Percentiles rank a stretch among this genome's conserved stretches.
These are phyloP conservation scores for Podaxis carcinomalis DNA, from an alignment of 768 basidiomycete genomes.

Conservation along the genomic window DNA sequence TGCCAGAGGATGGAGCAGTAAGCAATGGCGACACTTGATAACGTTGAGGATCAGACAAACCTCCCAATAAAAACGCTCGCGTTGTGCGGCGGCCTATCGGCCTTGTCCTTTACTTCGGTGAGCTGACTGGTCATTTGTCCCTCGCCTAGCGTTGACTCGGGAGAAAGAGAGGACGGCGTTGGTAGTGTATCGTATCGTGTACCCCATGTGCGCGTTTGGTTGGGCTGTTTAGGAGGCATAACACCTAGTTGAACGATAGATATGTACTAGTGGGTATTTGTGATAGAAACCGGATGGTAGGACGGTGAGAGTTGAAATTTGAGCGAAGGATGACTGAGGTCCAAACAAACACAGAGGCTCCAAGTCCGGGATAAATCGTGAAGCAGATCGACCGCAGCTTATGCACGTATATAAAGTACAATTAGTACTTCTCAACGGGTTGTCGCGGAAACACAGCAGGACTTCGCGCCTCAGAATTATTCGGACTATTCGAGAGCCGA, in stretches of 20 bases:
- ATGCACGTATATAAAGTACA: background rate
- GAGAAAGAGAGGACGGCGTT: slow-evolving; percentile 43
- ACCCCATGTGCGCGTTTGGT: slow-evolving; percentile 55
- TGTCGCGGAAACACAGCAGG: background rate
- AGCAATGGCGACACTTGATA: background rate
- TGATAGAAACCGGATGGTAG: slow-evolving; percentile 17
- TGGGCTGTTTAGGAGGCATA: slow-evolving; percentile 42
- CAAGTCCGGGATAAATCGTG: slow-evolving; percentile 6
- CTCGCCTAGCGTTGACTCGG: slow-evolving; percentile 18
- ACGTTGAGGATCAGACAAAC: slow-evolving; percentile 30
- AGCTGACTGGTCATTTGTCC: slow-evolving; percentile 14
- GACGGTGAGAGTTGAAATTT: slow-evolving; percentile 5
- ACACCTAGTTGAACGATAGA: slow-evolving; percentile 18
- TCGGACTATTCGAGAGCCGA: background rate
- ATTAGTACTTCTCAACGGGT: background rate
- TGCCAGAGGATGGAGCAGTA: slow-evolving; percentile 22
- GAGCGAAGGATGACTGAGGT: slow-evolving; percentile 4
- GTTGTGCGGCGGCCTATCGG: slow-evolving; percentile 60
- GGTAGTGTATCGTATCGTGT: slow-evolving; percentile 68
- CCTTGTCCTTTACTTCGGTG: slow-evolving; percentile 25
- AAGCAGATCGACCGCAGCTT: background rate
- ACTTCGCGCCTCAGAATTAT: background rate
- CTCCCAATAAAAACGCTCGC: slow-evolving; percentile 85
- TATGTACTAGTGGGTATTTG: slow-evolving; percentile 14
- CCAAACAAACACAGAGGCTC: slow-evolving; percentile 2